Evolutionary conservation across 2,329 filamentous ascomycete species (phyloP), one percentile per base, ranked within the genome.

Genomic region (Elsinoe batatas): DNA sequence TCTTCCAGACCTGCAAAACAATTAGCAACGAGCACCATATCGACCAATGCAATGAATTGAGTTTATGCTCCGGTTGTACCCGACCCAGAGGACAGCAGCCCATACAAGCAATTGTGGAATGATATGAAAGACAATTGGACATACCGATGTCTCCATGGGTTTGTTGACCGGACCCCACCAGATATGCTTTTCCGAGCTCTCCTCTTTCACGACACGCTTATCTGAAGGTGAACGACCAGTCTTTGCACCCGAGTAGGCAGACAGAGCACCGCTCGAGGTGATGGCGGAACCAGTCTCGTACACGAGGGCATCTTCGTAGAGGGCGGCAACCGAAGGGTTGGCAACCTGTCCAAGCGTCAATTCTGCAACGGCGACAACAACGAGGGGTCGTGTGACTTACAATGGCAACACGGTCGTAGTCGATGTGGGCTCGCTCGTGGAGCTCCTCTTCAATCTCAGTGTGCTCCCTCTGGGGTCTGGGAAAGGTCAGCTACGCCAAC

Each of bases 141-240:
- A 83, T 85, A 97, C 93, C 73, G 97, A 91, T 66, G 90, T 82
- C 64, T 83, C 85, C 93, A 98, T 98, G 70, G 91, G 88, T 83
- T 97, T 97, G 81, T 98, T 98, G 64, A 98, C 93, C 56, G 93
- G 91, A 68, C 93, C 93, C 93, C 93, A 97, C 93, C 93, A 98
- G 68, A 98, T 81, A 59, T 98, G 83, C 57, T 93, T 85, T 72
- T 95, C 85, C 62, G 93, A 97, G 60, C 83, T 79, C 58, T 84
- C 77, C 74, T 98, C 93, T 77, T 94, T 83, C 69, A 98, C 93
- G 69, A 98, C 88, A 72, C 93, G 86, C 85, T 98, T 98, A 77
- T 98, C 93, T 56, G 88, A 84, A 20, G 93, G 93, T 60, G 93
- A 98, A 63, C 93, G 90, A 60, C 93, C 93, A 60, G 93, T 98